Conservation (phyloP, 441 rosid genomes). For the Capsella rubella region DNA sequence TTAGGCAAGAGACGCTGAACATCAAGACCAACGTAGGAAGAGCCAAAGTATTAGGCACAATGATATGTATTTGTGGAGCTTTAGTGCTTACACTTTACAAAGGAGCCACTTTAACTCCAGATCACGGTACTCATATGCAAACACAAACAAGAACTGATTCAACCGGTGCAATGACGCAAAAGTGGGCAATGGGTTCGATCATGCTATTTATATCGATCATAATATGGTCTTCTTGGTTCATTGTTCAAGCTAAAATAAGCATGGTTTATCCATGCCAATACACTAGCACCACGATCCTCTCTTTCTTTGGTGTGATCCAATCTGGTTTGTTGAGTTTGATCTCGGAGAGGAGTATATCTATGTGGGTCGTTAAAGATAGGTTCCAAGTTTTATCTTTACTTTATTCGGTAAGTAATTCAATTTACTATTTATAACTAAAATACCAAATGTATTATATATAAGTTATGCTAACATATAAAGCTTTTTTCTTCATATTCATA, state of each 20-base stretch:
- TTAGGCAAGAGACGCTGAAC: slow-evolving; percentile 55
- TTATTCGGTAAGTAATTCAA: slow-evolving; percentile 53
- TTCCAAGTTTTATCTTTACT: slow-evolving; percentile 50
- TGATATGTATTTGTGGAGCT: slow-evolving; percentile 59
- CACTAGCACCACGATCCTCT: slow-evolving; percentile 64
- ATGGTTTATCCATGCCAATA: slow-evolving; percentile 60
- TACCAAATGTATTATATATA: background rate
- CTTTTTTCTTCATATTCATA: background rate
- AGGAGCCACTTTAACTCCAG: slow-evolving; percentile 50
- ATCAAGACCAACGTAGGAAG: slow-evolving; percentile 52
- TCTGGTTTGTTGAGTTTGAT: slow-evolving; percentile 55
- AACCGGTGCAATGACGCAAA: slow-evolving; percentile 33
- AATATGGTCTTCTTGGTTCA: slow-evolving; percentile 69
- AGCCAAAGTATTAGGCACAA: slow-evolving; percentile 59
- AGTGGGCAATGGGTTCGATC: slow-evolving; percentile 58
- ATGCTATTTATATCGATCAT: slow-evolving; percentile 45
- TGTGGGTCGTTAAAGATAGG: slow-evolving; percentile 59
- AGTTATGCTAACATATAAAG: background rate
- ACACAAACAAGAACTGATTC: slow-evolving; percentile 3
- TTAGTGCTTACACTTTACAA: slow-evolving; percentile 57
- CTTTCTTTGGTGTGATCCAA: slow-evolving; percentile 63
- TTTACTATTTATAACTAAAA: background rate
- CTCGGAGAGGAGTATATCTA: slow-evolving; percentile 48
- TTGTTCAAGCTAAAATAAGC: slow-evolving; percentile 58
- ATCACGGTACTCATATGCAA: slow-evolving; percentile 31